Evolutionary conservation across 2,329 filamentous ascomycete species (phyloP), one percentile per base, ranked within the genome.

Genomic region (Fusarium sp.): DNA sequence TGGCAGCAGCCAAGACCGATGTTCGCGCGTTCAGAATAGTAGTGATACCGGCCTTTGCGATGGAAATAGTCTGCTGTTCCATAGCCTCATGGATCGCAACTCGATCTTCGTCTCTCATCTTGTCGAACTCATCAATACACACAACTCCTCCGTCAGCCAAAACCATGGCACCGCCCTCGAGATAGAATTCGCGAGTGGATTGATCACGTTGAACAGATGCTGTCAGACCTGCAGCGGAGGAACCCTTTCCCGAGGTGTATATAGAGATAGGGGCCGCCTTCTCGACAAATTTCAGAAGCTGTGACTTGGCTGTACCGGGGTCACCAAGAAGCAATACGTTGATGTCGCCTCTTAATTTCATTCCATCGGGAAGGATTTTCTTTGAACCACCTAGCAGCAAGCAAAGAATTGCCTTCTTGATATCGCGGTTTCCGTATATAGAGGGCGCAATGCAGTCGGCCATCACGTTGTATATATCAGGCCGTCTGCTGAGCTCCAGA

Each of bases 1-100:
- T 99, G 46, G 96, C 96, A 5, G 96, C 96, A 16, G 96, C 96
- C 25, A 99, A 87, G 2, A 99, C 96, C 0, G 95, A 98, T 2
- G 96, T 99, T 79, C 96, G 88, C 18, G 96, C 95, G 79, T 99
- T 99, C 60, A 99, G 89, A 73, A 99, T 98, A 0, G 96, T 99
- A 2, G 96, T 99, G 80, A 99, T 99, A 78, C 96, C 96, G 2
- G 96, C 96, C 85, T 99, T 98, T 73, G 96, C 96, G 77, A 99
- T 98, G 16, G 96, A 98, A 69, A 99, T 99, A 1, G 96, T 99
- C 83, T 99, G 96, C 85, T 99, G 96, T 82, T 99, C 96, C 96
- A 99, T 99, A 66, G 96, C 96, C 88, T 99, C 96, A 87, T 99
- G 96, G 75, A 99, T 99, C 4, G 96, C 96, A 11, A 98, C 96